These are phyloP conservation scores for Aphanomyces euteiches DNA, from an alignment of 352 stramenopile genomes.

Conservation along the genomic window DNA sequence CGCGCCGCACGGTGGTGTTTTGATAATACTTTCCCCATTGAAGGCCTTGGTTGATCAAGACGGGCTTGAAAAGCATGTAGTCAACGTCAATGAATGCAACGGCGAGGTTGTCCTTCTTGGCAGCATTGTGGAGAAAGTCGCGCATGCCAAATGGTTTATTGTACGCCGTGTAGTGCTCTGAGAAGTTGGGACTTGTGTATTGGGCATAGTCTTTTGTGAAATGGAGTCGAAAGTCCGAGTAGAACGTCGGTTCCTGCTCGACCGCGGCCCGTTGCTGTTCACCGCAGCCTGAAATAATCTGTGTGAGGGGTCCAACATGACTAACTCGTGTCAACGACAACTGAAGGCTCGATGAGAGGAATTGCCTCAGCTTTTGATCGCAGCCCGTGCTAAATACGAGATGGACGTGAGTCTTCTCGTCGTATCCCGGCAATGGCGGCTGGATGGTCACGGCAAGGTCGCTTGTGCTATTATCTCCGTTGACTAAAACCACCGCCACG, in stretches of 20 bases:
- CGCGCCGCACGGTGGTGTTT: constrained; percentile 1
- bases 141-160: constrained; percentile 27
- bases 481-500: too few species aligned
- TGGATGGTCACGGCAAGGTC: too few species aligned
- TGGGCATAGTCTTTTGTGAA: constrained; percentile 13
- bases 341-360: constrained; percentile 17
- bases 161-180: constrained; percentile 15
- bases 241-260: constrained; percentile 7
- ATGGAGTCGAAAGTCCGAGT: constrained; percentile 14
- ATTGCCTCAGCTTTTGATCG: neutral
- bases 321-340: constrained; percentile 7
- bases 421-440: neutral
- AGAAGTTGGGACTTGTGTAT: neutral
- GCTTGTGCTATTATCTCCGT: too few species aligned
- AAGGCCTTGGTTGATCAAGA: neutral
- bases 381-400: constrained; percentile 16
- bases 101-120: constrained; percentile 4
- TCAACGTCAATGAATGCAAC: constrained; percentile 20
- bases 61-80: constrained; percentile 18
- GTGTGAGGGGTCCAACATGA: constrained; percentile 6
- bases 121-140: constrained; percentile 8
- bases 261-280: neutral
- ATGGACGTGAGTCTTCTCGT: constrained; percentile 16
- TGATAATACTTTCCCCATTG: constrained; percentile 12
- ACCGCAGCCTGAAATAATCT: neutral